Conservation (phyloP, 768 basidiomycete genomes). For the Tephrocybe sp. region DNA sequence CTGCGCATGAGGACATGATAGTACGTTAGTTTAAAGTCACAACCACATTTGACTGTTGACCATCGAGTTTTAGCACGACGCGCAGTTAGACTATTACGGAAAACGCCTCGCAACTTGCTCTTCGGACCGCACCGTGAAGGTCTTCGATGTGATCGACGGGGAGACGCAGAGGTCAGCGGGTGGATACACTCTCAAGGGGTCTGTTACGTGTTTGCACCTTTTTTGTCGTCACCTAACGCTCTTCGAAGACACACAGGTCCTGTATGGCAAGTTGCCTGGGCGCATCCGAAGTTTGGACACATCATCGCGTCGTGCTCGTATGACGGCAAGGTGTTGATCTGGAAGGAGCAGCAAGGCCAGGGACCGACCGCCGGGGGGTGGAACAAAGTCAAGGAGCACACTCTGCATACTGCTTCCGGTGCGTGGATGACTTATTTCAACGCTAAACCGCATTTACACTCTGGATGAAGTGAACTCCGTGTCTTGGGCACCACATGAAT, state of each 20-base stretch:
- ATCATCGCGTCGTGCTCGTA: constrained; percentile 99
- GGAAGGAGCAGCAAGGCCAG: constrained; percentile 84
- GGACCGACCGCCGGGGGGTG: constrained; percentile 64
- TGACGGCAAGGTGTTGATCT: constrained; percentile 96
- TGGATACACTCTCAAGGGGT: constrained; percentile 85
- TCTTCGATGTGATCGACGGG: constrained; percentile 93
- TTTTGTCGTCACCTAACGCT: constrained; percentile 2
- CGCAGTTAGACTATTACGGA: constrained; percentile 97
- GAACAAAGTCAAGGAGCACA: constrained; percentile 96
- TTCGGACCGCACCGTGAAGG: constrained; percentile 91
- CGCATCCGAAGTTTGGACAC: constrained; percentile 94
- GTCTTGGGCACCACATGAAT: constrained; percentile 98
- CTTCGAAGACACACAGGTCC: constrained; percentile 87
- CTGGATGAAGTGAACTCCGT: constrained; percentile 82
- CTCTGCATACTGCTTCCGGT: constrained; percentile 93
- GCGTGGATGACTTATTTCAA: constrained; percentile 19
- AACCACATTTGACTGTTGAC: neutral
- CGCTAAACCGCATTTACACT: neutral
- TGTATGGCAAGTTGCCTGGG: constrained; percentile 99
- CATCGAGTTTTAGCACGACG: constrained; percentile 75
- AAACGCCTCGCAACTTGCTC: constrained; percentile 96
- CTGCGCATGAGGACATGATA: constrained; percentile 98
- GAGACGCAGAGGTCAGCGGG: constrained; percentile 62
- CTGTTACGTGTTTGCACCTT: constrained; percentile 17
- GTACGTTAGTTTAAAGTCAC: constrained; percentile 48